Evolutionary conservation across 306 rosid genomes (phyloP).

Genomic region (Oxytropis ochrocephala): DNA sequence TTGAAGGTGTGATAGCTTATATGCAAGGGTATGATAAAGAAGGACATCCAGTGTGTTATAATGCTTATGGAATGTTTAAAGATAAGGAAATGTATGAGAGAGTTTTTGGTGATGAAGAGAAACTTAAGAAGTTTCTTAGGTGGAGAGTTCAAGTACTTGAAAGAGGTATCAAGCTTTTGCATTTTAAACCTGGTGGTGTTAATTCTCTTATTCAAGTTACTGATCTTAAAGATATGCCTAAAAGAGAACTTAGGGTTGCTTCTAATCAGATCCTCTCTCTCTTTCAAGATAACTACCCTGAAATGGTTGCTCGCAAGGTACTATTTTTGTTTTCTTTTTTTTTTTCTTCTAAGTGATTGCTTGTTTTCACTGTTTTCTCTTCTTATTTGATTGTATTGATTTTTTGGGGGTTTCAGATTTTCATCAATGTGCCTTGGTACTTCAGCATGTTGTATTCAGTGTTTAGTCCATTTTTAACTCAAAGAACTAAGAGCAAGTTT

Average conservation of each 20-base stretch:
- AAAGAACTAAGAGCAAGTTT: constrained; percentile 93
- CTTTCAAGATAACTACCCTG: constrained; percentile 95
- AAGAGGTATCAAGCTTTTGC: constrained; percentile 62
- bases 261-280: constrained; percentile 86
- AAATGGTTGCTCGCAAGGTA: constrained; percentile 94
- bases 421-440: constrained; percentile 98
- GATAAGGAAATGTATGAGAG: constrained; percentile 81
- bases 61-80: constrained; percentile 74
- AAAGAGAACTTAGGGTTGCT: constrained; percentile 86
- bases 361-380: neutral
- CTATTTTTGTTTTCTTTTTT: neutral
- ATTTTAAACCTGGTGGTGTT: constrained; percentile 87
- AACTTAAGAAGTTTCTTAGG: constrained; percentile 74
- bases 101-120: constrained; percentile 82
- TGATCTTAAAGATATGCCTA: constrained; percentile 97
- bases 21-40: constrained; percentile 79
- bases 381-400: neutral
- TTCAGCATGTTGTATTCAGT: constrained; percentile 84
- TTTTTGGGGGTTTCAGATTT: constrained; percentile 43
- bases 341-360: neutral
- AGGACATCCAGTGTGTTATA: constrained; percentile 93
- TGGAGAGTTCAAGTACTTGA: constrained; percentile 97
- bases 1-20: constrained; percentile 84
- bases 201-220: constrained; percentile 89
- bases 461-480: constrained; percentile 92